Evolutionary conservation across 345 rosid species (phyloP), one percentile per base, ranked within the genome.

Genomic region (Syzygium aromaticum): DNA sequence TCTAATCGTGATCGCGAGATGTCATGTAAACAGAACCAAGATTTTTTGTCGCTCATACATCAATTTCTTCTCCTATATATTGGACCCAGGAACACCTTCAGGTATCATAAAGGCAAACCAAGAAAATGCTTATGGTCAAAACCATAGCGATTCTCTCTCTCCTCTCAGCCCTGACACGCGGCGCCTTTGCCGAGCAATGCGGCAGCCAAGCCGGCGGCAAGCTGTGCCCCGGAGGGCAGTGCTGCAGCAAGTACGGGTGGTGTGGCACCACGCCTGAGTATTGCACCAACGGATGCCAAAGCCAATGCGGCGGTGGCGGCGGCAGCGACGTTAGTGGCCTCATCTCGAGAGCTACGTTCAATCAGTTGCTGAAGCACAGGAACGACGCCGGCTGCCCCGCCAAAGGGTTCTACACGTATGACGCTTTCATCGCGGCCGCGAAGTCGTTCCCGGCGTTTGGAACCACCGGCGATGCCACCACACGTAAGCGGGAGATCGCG

Each of bases 351-450:
- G 86, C 89, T 23, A 87, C 52, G 49, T 94, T 89, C 86, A 89
- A 94, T 38, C 52, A 87, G 86, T 91, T 94, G 90, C 91, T 94
- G 54, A 92, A 90, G 89, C 94, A 93, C 86, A 89, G 94, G 63
- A 93, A 92, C 21, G 92, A 92, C 33, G 92, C 86, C 52, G 94
- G 87, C 52, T 93, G 96, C 78, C 94, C 92, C 25, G 94, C 92
- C 21, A 92, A 92, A 86, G 92, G 92, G 73, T 95, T 95, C 89
- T 95, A 95, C 91, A 91, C 91, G 6, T 95, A 94, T 84, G 94
- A 95, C 52, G 94, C 95, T 86, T 95, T 94, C 54, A 89, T 92
- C n/a, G 87, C 90, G 7, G 96, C 97, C 1, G 93, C 97, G 0
- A 92, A 89, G 85, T 84, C 92, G 8, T 93, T 91, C 59, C 92